Evolutionary conservation across 1,284 basidiomycete species (phyloP).

Genomic region (Moniliophthora roreri): DNA sequence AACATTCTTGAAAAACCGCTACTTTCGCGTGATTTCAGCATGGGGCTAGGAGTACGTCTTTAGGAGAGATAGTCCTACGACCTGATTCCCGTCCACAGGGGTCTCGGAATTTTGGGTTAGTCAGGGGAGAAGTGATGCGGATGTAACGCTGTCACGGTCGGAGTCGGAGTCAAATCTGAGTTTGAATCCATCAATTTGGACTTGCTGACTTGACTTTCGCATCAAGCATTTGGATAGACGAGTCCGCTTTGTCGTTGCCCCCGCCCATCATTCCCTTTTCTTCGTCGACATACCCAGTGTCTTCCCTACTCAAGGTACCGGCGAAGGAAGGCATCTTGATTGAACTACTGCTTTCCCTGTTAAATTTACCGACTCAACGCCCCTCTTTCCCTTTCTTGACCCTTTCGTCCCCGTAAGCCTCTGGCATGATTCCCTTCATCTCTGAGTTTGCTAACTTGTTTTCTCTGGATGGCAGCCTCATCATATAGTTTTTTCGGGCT

Average conservation of each 20-base stretch:
- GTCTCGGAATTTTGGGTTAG: too few species aligned
- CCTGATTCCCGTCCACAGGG: too few species aligned
- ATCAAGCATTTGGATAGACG: slow-evolving; percentile 9
- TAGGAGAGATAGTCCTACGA: too few species aligned
- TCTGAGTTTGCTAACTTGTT: not conserved
- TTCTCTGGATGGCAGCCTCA: not conserved
- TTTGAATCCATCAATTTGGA: slow-evolving; percentile 7
- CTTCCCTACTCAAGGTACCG: slow-evolving; percentile 2
- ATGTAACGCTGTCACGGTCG: too few species aligned
- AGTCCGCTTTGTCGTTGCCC: slow-evolving; percentile 9
- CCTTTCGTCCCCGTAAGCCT: slow-evolving; percentile 5
- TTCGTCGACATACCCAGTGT: not conserved
- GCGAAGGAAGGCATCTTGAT: slow-evolving; percentile 1
- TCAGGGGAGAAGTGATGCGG: too few species aligned
- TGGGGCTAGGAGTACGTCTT: too few species aligned
- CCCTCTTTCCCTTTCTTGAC: not conserved
- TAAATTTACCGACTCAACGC: not conserved
- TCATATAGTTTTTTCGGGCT: not conserved
- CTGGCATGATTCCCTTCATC: not conserved
- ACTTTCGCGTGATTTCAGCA: too few species aligned
- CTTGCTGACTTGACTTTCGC: not conserved
- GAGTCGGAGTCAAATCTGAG: too few species aligned
- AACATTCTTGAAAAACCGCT: too few species aligned
- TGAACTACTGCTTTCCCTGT: not conserved
- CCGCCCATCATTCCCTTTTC: slow-evolving; percentile 12